Conservation (phyloP, 768 basidiomycete genomes). For the Suillus discolor region DNA sequence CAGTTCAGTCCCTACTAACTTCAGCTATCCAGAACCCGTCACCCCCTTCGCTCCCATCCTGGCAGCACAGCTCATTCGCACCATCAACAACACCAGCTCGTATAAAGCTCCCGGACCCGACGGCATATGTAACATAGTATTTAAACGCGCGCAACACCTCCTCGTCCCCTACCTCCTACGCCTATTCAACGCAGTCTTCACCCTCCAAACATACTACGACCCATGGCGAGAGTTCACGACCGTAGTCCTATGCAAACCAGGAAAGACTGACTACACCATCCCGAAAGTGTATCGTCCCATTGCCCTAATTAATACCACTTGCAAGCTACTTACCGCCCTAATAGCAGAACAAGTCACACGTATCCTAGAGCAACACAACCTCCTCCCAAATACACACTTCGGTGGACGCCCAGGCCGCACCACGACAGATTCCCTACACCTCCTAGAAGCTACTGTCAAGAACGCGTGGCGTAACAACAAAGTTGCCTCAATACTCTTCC, state of each 20-base stretch:
- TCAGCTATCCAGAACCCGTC: constrained; percentile 5
- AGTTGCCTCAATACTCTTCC: constrained; percentile 33
- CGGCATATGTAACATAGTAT: constrained; percentile 28
- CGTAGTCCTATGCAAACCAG: constrained; percentile 32
- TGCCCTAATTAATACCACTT: constrained; percentile 33
- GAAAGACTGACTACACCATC: constrained; percentile 34
- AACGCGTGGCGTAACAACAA: constrained; percentile 36
- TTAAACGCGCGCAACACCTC: constrained; percentile 7
- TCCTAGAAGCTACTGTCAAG: constrained; percentile 36
- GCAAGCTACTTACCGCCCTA: constrained; percentile 31
- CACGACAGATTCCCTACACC: constrained; percentile 39
- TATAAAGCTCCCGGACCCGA: constrained; percentile 30
- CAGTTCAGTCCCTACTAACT: not conserved
- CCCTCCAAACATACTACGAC: not conserved
- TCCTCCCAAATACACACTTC: constrained; percentile 40
- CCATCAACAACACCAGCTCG: constrained; percentile 15
- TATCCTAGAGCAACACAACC: constrained; percentile 30
- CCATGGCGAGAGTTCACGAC: not conserved
- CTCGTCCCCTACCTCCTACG: not conserved
- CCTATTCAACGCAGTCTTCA: not conserved
- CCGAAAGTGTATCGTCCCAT: constrained; percentile 42
- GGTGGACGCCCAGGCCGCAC: constrained; percentile 1
- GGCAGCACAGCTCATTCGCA: too few species aligned
- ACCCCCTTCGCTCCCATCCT: not conserved
- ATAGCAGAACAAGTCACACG: constrained; percentile 30